A percentile compares a stretch with the other conserved stretches of the same genome.
These are phyloP conservation scores for Paramyrothecium roridum DNA, from an alignment of 2,329 filamentous ascomycete genomes.

Conservation along the genomic window DNA sequence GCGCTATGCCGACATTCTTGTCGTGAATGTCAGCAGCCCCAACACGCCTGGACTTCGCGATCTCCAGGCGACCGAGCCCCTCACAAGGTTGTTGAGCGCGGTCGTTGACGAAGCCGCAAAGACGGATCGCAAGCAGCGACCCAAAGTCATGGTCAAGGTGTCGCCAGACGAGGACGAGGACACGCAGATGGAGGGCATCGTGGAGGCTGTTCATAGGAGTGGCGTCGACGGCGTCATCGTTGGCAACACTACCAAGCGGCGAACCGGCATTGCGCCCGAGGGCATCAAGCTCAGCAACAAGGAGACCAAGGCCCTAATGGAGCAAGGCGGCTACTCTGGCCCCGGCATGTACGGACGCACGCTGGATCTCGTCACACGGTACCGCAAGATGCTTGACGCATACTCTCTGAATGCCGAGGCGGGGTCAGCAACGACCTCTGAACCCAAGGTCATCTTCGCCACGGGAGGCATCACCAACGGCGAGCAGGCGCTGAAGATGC, in stretches of 20 bases:
- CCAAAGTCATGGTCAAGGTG: constrained; percentile 90
- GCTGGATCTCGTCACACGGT: constrained; percentile 72
- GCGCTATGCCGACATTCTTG: constrained; percentile 89
- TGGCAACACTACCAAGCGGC: constrained; percentile 90
- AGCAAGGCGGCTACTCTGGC: constrained; percentile 87
- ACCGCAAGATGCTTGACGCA: constrained; percentile 66
- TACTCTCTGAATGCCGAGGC: constrained; percentile 27
- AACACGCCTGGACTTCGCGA: constrained; percentile 91
- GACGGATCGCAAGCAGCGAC: constrained; percentile 65
- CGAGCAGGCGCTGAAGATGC: constrained; percentile 73
- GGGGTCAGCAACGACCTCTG: constrained; percentile 22
- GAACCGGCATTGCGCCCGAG: constrained; percentile 66
- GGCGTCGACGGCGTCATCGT: constrained; percentile 96
- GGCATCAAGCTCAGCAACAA: constrained; percentile 61
- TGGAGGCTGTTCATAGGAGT: constrained; percentile 75
- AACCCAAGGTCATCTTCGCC: constrained; percentile 82
- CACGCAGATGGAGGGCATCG: constrained; percentile 82
- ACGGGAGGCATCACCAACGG: constrained; percentile 88
- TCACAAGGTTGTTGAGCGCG: constrained; percentile 75
- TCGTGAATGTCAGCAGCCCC: constrained; percentile 95
- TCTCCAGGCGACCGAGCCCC: constrained; percentile 78
- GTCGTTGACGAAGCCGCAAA: constrained; percentile 76
- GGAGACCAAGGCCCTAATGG: constrained; percentile 66
- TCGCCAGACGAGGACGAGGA: constrained; percentile 91
- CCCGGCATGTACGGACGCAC: constrained; percentile 85